Evolutionary conservation across 2,329 filamentous ascomycete genomes (phyloP).

Genomic region (Coniochaeta hoffmannii): DNA sequence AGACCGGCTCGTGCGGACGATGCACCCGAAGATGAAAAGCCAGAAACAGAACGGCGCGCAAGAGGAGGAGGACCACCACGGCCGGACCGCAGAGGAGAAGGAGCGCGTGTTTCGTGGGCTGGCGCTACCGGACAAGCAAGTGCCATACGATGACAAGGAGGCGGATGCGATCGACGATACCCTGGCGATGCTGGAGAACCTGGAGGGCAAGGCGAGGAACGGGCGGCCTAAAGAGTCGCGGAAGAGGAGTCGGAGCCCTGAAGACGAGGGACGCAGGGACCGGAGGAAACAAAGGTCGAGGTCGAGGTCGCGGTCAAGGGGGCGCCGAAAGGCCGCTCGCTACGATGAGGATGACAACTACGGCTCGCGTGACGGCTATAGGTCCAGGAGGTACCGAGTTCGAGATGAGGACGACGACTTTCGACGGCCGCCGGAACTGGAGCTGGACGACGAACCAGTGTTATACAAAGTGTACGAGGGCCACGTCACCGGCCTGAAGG

Average conservation of each 20-base stretch:
- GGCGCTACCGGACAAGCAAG: constrained; percentile 71
- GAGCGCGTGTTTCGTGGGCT: constrained; percentile 86
- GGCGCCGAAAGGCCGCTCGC: constrained; percentile 31
- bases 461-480: constrained; percentile 87
- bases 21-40: constrained; percentile 83
- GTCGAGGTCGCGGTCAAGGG: constrained; percentile 40
- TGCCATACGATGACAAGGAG: constrained; percentile 24
- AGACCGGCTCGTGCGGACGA: constrained; percentile 76
- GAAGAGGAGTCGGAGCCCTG: constrained; percentile 25
- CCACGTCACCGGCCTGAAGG: constrained; percentile 83
- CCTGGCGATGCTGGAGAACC: constrained; percentile 78
- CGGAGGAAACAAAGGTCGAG: constrained; percentile 37
- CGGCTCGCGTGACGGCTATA: constrained; percentile 26
- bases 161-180: constrained; percentile 82
- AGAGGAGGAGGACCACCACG: constrained; percentile 28
- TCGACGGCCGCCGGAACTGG: constrained; percentile 51
- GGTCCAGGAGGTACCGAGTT: constrained; percentile 33
- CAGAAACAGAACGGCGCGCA: constrained; percentile 25
- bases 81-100: constrained; percentile 58
- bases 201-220: constrained; percentile 58
- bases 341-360: constrained; percentile 22
- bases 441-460: constrained; percentile 75
- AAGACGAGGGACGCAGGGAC: constrained; percentile 13
- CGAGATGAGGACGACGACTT: constrained; percentile 28
- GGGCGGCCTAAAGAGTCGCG: constrained; percentile 21